Base-by-base conservation (phyloP, 2,329 filamentous ascomycete genomes). In the Alternaria sp. region DNA sequence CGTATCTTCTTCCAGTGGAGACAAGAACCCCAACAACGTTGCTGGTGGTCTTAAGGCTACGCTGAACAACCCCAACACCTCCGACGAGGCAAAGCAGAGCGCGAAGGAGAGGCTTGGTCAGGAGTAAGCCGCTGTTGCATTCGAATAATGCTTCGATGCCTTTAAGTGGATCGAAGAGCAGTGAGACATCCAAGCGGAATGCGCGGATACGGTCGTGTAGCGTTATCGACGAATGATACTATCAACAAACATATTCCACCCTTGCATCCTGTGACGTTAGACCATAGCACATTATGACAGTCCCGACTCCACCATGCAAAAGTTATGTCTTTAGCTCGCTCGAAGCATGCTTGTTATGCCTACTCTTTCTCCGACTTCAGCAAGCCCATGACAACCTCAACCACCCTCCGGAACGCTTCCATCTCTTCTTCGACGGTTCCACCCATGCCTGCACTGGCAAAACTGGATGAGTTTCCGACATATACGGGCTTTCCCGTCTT, bases 391-490 rank as follows among this genome's bases (percentile, higher is more conserved):
- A 94, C 86, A 48, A 91, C 87, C 60, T 91, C 86, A 32, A 94
- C 88, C 41, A 97, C 88, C 65, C 85, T 86, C 72, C 87, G 88
- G 70, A 97, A 90, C 0, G 91, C 92, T 74, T 94, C 93, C 89
- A 97, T 94, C 81, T 98, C 94, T 82, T 98, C 95, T 75, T 97
- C 94, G 7, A 94, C 88, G 0, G 89, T 91, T 20, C 93, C 91
- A 10, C 93, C 93, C 71, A 93, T 86, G 2, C 90, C 91, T 6
- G 89, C 86, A 71, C 85, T 88, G 14, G 87, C 86, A 65, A 97
- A 88, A 67, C 90, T 92, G 71, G 96, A 88, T 34, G 93, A 97
- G 75, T 92, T 96, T 22, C 92, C 92, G 18, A 98, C 92, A 77
- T 97, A 98, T n/a, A 92, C 89, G 0, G 93, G 93, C 64, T 89